These are phyloP conservation scores for Tuber aestivum DNA, from an alignment of 495 filamentous ascomycete genomes.

Conservation along the genomic window DNA sequence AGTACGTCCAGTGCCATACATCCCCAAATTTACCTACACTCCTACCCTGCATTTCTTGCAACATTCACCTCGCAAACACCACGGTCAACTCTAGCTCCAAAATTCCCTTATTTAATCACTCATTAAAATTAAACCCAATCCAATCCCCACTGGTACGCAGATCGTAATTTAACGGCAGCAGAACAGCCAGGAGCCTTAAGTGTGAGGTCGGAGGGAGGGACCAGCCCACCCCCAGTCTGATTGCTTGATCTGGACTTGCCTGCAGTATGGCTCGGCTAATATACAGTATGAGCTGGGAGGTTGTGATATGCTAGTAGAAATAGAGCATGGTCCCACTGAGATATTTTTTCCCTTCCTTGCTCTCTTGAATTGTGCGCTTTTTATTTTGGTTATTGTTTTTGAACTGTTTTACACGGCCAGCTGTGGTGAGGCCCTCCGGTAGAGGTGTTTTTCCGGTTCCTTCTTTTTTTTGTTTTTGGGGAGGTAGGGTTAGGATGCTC, in stretches of 20 bases:
- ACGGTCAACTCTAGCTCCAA: neutral
- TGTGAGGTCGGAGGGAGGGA: neutral
- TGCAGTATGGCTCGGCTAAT: conserved; percentile 2
- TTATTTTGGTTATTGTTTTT: neutral
- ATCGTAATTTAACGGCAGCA: neutral
- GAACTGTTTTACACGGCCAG: neutral
- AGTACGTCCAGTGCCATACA: neutral
- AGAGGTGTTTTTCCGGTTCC: neutral
- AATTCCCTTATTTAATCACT: neutral
- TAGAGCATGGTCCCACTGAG: neutral
- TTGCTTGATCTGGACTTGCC: conserved; percentile 17
- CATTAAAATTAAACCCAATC: neutral
- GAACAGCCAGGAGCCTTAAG: neutral
- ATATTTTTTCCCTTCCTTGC: neutral
- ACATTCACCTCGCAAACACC: neutral
- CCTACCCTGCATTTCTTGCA: neutral
- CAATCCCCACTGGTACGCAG: neutral
- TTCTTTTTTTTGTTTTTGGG: neutral
- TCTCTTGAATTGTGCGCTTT: neutral
- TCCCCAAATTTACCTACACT: neutral
- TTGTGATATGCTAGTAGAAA: neutral
- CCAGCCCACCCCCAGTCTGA: conserved; percentile 13
- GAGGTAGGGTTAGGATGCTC: neutral
- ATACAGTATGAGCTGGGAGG: neutral
- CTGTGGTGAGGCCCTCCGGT: neutral